A percentile compares a stretch with the other conserved stretches of the same genome.
Evolutionary conservation across 2,329 filamentous ascomycete species (phyloP).

Genomic region (Aspergillus arachidicola): DNA sequence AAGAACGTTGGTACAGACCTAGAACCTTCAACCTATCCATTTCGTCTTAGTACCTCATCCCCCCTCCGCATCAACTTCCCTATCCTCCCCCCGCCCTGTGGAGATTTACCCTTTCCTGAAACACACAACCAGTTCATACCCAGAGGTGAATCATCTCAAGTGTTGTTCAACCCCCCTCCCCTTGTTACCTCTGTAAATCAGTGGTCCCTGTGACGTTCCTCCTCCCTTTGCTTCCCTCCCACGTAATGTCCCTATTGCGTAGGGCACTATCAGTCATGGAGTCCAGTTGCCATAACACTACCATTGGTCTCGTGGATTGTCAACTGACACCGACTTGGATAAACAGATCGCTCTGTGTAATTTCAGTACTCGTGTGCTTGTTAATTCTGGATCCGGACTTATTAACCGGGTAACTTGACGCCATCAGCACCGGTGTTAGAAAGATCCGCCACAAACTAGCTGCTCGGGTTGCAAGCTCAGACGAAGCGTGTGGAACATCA

Average conservation of each 20-base stretch:
- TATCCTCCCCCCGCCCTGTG: background rate
- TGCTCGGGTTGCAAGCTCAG: background rate
- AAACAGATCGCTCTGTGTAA: constrained; percentile 22
- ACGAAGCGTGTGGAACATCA: background rate
- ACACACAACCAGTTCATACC: background rate
- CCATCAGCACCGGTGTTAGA: background rate
- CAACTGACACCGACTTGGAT: constrained; percentile 21
- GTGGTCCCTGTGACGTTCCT: constrained; percentile 5
- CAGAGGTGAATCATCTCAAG: constrained; percentile 2
- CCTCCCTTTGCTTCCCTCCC: constrained; percentile 6
- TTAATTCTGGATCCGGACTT: constrained; percentile 4
- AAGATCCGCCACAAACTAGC: background rate
- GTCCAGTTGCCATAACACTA: constrained; percentile 20
- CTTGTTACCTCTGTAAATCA: constrained; percentile 13
- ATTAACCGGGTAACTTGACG: background rate
- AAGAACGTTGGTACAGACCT: constrained; percentile 2
- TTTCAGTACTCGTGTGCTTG: constrained; percentile 13
- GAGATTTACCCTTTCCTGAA: background rate
- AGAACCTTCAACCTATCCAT: background rate
- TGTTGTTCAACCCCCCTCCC: background rate
- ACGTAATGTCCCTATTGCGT: constrained; percentile 26
- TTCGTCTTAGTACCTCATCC: background rate
- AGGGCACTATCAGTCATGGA: constrained; percentile 18
- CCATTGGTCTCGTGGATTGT: constrained; percentile 15
- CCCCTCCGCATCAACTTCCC: background rate